Evolutionary conservation across 2,329 filamentous ascomycete genomes (phyloP).

Genomic region (Xylaria arbuscula): DNA sequence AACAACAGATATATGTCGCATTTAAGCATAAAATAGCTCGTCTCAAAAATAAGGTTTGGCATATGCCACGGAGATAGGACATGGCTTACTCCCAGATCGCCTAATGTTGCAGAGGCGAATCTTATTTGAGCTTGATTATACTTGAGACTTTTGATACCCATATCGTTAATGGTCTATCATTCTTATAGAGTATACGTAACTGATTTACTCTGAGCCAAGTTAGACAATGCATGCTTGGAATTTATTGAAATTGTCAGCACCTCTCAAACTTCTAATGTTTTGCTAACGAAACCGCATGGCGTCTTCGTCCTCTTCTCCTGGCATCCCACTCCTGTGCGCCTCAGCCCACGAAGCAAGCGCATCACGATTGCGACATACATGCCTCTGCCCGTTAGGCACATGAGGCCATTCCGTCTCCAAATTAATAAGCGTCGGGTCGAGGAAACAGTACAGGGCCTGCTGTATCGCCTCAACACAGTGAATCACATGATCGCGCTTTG

Average conservation of each 20-base stretch:
- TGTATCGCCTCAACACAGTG: neutral
- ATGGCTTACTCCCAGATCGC: neutral
- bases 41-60: too few species aligned
- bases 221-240: too few species aligned
- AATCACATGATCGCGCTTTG: neutral
- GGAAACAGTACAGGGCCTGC: neutral
- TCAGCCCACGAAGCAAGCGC: neutral
- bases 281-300: neutral
- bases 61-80: neutral
- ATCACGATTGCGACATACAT: neutral
- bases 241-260: too few species aligned
- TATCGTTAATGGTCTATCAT: too few species aligned
- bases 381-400: neutral
- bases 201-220: too few species aligned
- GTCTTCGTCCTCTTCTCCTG: neutral
- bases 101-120: neutral
- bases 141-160: too few species aligned
- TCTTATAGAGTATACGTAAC: too few species aligned
- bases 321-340: neutral
- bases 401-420: neutral
- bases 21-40: too few species aligned
- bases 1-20: too few species aligned
- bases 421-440: conserved; percentile 1
- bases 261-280: too few species aligned
- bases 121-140: neutral